A percentile compares a stretch with the other conserved stretches of the same genome.
These are phyloP conservation scores for Spergularia azorica DNA, from an alignment of 179 eudicot species.

Conservation along the genomic window DNA sequence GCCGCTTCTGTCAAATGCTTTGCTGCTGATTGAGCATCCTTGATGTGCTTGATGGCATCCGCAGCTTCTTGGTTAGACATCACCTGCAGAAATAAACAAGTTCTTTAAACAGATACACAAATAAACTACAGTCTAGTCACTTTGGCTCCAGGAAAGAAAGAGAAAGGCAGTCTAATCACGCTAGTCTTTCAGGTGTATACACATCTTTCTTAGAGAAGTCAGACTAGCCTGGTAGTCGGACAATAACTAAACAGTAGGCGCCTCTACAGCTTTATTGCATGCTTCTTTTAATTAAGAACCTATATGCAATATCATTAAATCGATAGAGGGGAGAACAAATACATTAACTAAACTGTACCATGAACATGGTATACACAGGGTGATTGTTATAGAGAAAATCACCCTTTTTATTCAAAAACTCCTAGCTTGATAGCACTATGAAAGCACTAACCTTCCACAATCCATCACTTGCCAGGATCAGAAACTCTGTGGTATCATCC, in stretches of 20 bases:
- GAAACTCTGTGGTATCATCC: slow-evolving; percentile 36
- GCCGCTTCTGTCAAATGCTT: slow-evolving; percentile 72
- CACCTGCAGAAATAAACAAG: slow-evolving; percentile 37
- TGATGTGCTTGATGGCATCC: slow-evolving; percentile 51
- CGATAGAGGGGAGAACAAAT: neutral
- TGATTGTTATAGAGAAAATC: neutral
- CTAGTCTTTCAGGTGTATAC: too few species aligned
- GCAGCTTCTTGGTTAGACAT: slow-evolving; percentile 67
- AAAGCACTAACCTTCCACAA: slow-evolving; percentile 41
- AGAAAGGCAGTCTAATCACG: neutral
- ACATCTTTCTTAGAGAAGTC: neutral
- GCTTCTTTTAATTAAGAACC: neutral
- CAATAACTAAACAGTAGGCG: neutral
- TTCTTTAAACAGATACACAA: too few species aligned
- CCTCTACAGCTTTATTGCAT: neutral
- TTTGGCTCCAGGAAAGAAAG: neutral
- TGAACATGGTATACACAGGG: neutral
- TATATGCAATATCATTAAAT: neutral
- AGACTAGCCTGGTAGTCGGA: neutral
- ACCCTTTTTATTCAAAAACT: too few species aligned
- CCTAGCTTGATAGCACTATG: neutral
- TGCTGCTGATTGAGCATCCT: slow-evolving; percentile 70
- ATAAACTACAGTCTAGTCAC: neutral
- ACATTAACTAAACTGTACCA: neutral
- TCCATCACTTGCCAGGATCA: slow-evolving; percentile 53